Base-by-base conservation (phyloP, 2,329 filamentous ascomycete species). In the Sarocladium oryzae region DNA sequence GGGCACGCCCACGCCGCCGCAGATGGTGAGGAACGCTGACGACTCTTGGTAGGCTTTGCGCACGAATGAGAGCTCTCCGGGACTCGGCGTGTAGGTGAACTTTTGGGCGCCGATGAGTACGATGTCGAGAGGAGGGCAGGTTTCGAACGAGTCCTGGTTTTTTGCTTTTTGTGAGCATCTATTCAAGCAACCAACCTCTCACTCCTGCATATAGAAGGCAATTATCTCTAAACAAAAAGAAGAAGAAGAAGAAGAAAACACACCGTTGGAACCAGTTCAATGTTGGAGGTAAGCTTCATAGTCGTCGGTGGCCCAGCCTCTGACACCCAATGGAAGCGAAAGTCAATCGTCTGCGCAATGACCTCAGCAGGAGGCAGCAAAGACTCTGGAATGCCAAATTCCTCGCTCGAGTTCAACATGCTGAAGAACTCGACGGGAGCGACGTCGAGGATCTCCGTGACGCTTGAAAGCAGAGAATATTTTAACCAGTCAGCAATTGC, bases 111-210 rank as follows among this genome's bases (percentile, higher is more conserved):
- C 70, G 51, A 72, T 66, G 38, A 73, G 61, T n/a, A 66, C 64
- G 48, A 73, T 65, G 52, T 74, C 71, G 5, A 74, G 60, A 1
- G 61, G 55, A 0, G 70, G 70, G 40, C 69, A 72, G 1, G 61
- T 62, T 3, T 62, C 62, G 24, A 71, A 73, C 0, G 66, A 65
- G 54, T 73, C 61, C 69, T 72, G 20, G 23, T 5, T n/a, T n/a
- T 30, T 13, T 13, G 13, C 7, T 7, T 7, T 13, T 7, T 7
- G 13, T 30, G 7, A 30, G 28, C 13, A 30, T 30, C 28, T 13
- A 30, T 30, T 30, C 28, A 30, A 30, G 28, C 13, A n/a, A n/a
- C n/a, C n/a, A n/a, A n/a, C n/a, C n/a, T n/a, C n/a, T n/a, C n/a
- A n/a, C n/a, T n/a, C n/a, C n/a, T n/a, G n/a, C n/a, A n/a, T n/a